Conservation (phyloP, 2,329 filamentous ascomycete species). For the Gnomoniopsis smithogilvyi region DNA sequence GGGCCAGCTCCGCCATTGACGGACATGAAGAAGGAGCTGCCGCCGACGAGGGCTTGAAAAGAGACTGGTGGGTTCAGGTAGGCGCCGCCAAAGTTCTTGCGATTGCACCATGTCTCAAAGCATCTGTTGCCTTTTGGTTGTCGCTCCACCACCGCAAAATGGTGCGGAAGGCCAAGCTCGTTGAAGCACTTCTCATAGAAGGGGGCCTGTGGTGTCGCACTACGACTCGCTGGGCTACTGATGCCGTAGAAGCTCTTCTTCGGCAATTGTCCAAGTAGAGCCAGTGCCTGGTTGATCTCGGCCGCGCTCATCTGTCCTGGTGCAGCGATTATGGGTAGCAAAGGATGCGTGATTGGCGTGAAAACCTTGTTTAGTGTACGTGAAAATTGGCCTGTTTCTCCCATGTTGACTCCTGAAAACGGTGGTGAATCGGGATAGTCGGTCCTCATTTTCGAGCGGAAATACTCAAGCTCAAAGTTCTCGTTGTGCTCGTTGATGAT, state of each 20-base stretch:
- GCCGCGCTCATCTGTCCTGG: conserved; percentile 83
- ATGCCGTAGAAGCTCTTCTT: conserved; percentile 80
- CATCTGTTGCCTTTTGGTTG: conserved; percentile 60
- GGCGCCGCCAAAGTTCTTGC: conserved; percentile 76
- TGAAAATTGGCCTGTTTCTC: conserved; percentile 79
- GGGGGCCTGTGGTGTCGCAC: conserved; percentile 67
- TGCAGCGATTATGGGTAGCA: conserved; percentile 79
- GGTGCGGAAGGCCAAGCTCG: conserved; percentile 80
- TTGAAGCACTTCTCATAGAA: conserved; percentile 86
- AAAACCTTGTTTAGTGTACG: conserved; percentile 82
- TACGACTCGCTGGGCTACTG: conserved; percentile 63
- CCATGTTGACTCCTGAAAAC: conserved; percentile 84
- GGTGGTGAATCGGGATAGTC: conserved; percentile 68
- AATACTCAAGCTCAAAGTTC: conserved; percentile 88
- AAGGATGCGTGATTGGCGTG: conserved; percentile 81
- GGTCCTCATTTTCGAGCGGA: conserved; percentile 71
- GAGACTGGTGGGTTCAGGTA: conserved; percentile 73
- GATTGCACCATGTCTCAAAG: conserved; percentile 69
- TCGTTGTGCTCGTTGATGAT: conserved; percentile 79
- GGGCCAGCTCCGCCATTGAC: conserved; percentile 51
- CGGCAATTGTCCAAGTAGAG: conserved; percentile 76
- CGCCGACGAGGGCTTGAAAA: conserved; percentile 56
- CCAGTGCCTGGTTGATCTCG: conserved; percentile 77
- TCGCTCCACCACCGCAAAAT: conserved; percentile 72
- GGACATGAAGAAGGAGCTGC: conserved; percentile 47